Evolutionary conservation across 2,329 filamentous ascomycete genomes (phyloP), one percentile per base, ranked within the genome.

Genomic region (Neoarthrinium moseri): DNA sequence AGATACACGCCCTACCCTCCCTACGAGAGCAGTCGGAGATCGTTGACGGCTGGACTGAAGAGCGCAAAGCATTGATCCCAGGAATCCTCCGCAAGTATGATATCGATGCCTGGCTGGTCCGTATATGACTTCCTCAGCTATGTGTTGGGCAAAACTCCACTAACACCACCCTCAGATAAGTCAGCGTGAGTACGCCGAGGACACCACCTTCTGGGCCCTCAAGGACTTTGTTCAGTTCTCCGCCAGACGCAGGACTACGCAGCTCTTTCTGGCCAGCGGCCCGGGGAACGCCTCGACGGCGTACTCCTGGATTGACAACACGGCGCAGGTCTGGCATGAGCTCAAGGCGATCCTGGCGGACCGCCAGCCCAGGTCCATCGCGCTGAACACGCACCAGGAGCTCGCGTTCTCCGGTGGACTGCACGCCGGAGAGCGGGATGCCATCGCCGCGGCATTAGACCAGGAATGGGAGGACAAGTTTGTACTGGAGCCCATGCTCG

Each of bases 101-200:
- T 41, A 64, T 75, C 24, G 73, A 73, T 50, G 73, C 72, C 15
- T 77, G 73, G 73, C 65, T 77, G 42, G 70, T 74, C 18, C 2
- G 63, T 64, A 23, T 34, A 12, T 29, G 12, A 6, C 33, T 8
- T 35, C 33, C 33, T 12, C 33, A n/a, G n/a, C n/a, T n/a, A n/a
- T n/a, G n/a, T n/a, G n/a, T n/a, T n/a, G n/a, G n/a, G n/a, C n/a
- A n/a, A n/a, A 21, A 26, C 10, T 21, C 13, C 37, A 44, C 26
- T 33, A 18, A 33, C 35, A 3, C 10, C 12, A 17, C 20, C 11
- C n/a, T 8, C 15, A 75, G 71, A 72, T 75, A 52, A 73, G 70
- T 61, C 72, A 77, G 58, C 69, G 69, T 40, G 73, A 77, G 51
- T 75, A 77, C 53, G 72, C 70, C 48, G 74, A 77, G 52, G 74